phyloP scores from a whole-genome alignment of 2,329 filamentous ascomycete species.

The Colletotrichum zoysiae region DNA sequence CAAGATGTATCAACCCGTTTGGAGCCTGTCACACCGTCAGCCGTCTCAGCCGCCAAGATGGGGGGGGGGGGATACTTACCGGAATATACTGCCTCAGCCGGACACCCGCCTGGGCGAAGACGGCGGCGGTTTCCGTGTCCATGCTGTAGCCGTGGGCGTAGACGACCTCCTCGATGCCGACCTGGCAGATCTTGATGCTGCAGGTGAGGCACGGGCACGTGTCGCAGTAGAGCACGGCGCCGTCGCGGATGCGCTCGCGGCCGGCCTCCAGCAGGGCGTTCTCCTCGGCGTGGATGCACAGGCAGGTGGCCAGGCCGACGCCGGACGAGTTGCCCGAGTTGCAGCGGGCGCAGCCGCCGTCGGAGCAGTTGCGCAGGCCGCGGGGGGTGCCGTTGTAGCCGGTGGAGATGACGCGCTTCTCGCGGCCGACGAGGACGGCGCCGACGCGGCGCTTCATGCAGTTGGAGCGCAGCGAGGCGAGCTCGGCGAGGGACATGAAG shows the following conservation, averaged over 20 bases:
- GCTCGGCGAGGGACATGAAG: slow-evolving; percentile 95
- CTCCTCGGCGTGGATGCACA: slow-evolving; percentile 98
- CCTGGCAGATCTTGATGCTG: slow-evolving; percentile 98
- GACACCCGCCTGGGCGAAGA: slow-evolving; percentile 88
- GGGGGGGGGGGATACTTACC: slow-evolving; percentile 62
- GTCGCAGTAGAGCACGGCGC: slow-evolving; percentile 90
- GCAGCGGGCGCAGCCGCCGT: slow-evolving; percentile 90
- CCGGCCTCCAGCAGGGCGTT: slow-evolving; percentile 96
- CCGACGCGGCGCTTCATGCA: slow-evolving; percentile 99
- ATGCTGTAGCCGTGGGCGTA: slow-evolving; percentile 96
- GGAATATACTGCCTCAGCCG: slow-evolving; percentile 88
- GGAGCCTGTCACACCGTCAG: slow-evolving; percentile 62
- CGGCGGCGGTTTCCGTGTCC: slow-evolving; percentile 84
- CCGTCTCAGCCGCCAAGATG: neutral
- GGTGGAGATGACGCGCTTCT: slow-evolving; percentile 89
- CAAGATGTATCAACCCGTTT: slow-evolving; percentile 74
- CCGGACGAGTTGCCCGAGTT: slow-evolving; percentile 81
- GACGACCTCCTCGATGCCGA: slow-evolving; percentile 95
- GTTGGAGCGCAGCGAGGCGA: slow-evolving; percentile 91
- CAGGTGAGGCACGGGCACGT: slow-evolving; percentile 98
- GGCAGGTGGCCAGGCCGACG: slow-evolving; percentile 82
- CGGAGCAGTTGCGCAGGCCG: slow-evolving; percentile 88
- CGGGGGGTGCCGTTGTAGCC: slow-evolving; percentile 98
- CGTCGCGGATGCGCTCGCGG: slow-evolving; percentile 86
- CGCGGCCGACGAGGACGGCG: slow-evolving; percentile 86